phyloP scores from a whole-genome alignment of 2,329 filamentous ascomycete species.

The Ophioceras dolichostomum region DNA sequence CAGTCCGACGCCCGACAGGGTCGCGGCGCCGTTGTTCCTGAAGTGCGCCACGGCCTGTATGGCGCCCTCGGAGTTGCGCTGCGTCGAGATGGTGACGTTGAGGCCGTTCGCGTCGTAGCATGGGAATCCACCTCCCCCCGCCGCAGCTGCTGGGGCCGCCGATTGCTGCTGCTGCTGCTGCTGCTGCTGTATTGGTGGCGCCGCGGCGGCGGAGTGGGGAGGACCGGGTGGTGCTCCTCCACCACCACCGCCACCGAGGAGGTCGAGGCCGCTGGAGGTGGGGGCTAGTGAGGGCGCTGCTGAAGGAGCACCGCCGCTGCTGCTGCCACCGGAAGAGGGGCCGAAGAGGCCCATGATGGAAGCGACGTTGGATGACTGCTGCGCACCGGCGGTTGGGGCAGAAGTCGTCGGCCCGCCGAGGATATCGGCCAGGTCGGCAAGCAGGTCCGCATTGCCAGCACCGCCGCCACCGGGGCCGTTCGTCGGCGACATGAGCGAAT shows the following conservation, averaged over 20 bases:
- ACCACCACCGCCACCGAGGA: constrained; percentile 37
- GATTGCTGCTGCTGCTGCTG: constrained; percentile 12
- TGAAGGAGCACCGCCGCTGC: constrained; percentile 15
- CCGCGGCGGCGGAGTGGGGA: constrained; percentile 34
- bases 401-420: constrained; percentile 52
- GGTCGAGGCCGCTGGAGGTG: constrained; percentile 34
- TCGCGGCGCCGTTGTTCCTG: constrained; percentile 58
- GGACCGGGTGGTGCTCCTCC: too few species aligned
- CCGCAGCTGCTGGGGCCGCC: constrained; percentile 19
- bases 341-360: constrained; percentile 89
- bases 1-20: constrained; percentile 64
- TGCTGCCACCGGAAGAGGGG: constrained; percentile 24
- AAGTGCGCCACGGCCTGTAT: constrained; percentile 80
- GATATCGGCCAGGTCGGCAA: constrained; percentile 88
- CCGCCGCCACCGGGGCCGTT: constrained; percentile 46
- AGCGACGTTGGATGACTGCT: constrained; percentile 44
- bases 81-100: constrained; percentile 67
- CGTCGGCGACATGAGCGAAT: too few species aligned
- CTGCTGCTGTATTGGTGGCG: too few species aligned
- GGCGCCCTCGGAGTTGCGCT: constrained; percentile 65
- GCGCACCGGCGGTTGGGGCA: constrained; percentile 39
- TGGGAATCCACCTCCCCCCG: constrained; percentile 41
- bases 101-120: constrained; percentile 85
- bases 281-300: constrained; percentile 25
- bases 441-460: constrained; percentile 68